Evolutionary conservation across 1,139 yeast species (phyloP), one percentile per base, ranked within the genome.

Genomic region (Pichia sp.): DNA sequence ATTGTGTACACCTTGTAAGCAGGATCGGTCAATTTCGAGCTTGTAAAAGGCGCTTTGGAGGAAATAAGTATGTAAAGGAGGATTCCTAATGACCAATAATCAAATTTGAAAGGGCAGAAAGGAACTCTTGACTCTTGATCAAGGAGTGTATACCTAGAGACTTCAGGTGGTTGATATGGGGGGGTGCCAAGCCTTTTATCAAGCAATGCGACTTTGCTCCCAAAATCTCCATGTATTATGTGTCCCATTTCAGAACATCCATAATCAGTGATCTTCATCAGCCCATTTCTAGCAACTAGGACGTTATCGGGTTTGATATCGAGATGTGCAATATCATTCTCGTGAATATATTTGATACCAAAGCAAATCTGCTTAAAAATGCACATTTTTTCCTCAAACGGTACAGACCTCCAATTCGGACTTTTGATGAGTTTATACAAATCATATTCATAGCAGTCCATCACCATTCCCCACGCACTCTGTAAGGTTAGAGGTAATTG

Each of bases 161-260:
- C 85, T 54, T 82, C 91, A 1, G 93, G 93, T 5, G 91, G 78
- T 11, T 81, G 73, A 53, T 80, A 82, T 4, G 91, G 91, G 4
- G 91, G 86, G 2, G 88, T 79, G 2, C 93, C 93, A 34, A 81
- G 80, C 58, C 70, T 70, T 3, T 72, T 55, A 13, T 66, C 58
- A 13, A 72, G 67, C 25, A 58, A 41, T 46, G 66, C 69, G 4
- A 77, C 47, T 3, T 72, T 69, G 18, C 74, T 63, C 1, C 60
- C 48, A 15, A 73, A 63, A 56, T 80, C 75, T 2, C 72, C 72
- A 0, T 74, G 74, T n/a, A 56, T 62, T 35, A 60, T 69, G 55
- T 77, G 81, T 17, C 77, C 83, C 56, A 67, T 73, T 36, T 72
- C 79, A 40, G 84, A 72, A 16, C 78, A 80, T 39, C 93, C 93